Evolutionary conservation across 345 rosid genomes (phyloP).

Genomic region (Aegle marmelos): DNA sequence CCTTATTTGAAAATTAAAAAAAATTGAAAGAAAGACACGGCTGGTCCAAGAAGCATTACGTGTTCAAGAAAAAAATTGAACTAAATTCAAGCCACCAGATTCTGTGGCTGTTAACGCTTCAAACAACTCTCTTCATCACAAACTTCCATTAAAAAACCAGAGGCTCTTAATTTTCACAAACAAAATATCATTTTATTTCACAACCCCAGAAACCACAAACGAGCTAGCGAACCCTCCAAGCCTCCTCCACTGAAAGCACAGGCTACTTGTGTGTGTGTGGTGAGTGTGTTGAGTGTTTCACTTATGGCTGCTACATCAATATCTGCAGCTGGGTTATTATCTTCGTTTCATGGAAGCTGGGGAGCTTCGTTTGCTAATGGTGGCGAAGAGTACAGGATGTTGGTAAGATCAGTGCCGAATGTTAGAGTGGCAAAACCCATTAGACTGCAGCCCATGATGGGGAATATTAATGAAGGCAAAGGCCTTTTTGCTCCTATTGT

Average conservation of each 20-base stretch:
- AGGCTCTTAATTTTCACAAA: slow-evolving; percentile 17
- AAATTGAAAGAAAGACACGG: neutral
- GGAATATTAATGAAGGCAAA: slow-evolving; percentile 92
- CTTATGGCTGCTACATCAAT: slow-evolving; percentile 49
- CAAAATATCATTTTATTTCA: slow-evolving; percentile 6
- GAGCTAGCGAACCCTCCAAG: neutral
- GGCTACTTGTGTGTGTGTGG: neutral
- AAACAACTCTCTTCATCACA: slow-evolving; percentile 10
- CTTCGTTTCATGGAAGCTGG: slow-evolving; percentile 58
- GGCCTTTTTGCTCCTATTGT: slow-evolving; percentile 85
- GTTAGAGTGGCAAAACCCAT: slow-evolving; percentile 47
- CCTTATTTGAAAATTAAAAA: no score
- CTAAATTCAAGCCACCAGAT: slow-evolving; percentile 31
- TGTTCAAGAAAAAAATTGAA: slow-evolving; percentile 13
- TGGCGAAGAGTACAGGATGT: slow-evolving; percentile 48
- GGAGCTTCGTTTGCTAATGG: slow-evolving; percentile 40
- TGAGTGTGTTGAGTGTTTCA: neutral
- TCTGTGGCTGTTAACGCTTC: slow-evolving; percentile 44
- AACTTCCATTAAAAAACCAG: slow-evolving; percentile 23
- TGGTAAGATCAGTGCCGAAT: slow-evolving; percentile 35
- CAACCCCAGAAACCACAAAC: neutral
- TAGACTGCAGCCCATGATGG: slow-evolving; percentile 64
- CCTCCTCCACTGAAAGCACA: neutral
- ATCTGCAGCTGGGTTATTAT: slow-evolving; percentile 40
- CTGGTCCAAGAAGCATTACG: slow-evolving; percentile 14